phyloP scores from a whole-genome alignment of 768 basidiomycete species.

The Russula compacta region DNA sequence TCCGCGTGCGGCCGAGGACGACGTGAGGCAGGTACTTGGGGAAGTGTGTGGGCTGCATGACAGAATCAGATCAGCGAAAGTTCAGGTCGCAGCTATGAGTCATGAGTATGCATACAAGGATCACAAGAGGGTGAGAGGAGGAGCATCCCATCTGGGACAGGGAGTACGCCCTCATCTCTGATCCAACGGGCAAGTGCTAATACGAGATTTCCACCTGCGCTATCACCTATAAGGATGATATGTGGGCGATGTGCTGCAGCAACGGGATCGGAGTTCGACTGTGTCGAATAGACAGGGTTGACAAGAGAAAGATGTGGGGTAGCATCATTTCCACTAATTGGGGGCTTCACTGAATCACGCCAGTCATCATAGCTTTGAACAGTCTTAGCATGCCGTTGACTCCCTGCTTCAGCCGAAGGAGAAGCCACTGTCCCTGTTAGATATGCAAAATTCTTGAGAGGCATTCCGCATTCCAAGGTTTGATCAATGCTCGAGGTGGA shows the following conservation, averaged over 20 bases:
- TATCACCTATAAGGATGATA: constrained; percentile 45
- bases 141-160: constrained; percentile 37
- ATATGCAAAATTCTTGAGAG: not conserved
- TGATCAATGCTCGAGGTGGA: not conserved
- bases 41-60: constrained; percentile 36
- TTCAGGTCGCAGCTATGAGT: constrained; percentile 16
- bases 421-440: not conserved
- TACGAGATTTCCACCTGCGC: constrained; percentile 45
- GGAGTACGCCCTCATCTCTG: constrained; percentile 40
- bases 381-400: not conserved
- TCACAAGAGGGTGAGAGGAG: constrained; percentile 37
- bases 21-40: constrained; percentile 39
- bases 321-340: constrained; percentile 15
- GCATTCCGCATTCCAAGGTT: not conserved
- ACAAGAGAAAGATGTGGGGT: not conserved
- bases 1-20: constrained; percentile 40
- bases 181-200: constrained; percentile 45
- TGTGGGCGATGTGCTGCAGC: constrained; percentile 21
- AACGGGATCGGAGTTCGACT: constrained; percentile 4
- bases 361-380: not conserved
- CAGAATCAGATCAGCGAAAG: not conserved
- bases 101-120: constrained; percentile 23
- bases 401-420: not conserved
- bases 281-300: not conserved
- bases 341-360: constrained; percentile 1